Percentiles rank a stretch among this genome's conserved stretches.
Evolutionary conservation across 345 rosid species (phyloP).

Genomic region (Eucalyptus curtisii): DNA sequence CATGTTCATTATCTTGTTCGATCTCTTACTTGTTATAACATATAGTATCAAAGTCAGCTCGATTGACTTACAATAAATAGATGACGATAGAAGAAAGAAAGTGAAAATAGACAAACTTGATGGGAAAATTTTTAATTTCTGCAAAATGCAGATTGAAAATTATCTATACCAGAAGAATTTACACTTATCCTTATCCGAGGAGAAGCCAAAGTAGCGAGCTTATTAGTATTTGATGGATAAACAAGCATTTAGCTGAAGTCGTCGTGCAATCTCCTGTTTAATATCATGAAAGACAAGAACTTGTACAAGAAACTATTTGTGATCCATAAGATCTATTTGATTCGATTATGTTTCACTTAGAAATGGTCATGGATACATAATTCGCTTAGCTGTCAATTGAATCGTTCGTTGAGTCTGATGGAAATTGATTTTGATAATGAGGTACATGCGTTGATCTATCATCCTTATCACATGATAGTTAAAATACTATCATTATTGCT

Average conservation of each 20-base stretch:
- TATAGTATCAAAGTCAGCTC: background rate
- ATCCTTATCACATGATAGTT: background rate
- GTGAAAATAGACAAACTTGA: background rate
- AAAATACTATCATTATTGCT: background rate
- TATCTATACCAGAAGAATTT: background rate
- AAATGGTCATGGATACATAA: background rate
- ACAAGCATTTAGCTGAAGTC: background rate
- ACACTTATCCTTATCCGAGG: background rate
- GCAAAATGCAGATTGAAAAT: background rate
- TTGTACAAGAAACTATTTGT: background rate
- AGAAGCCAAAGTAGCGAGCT: background rate
- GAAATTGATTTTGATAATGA: background rate
- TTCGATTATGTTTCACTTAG: accelerated
- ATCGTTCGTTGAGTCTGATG: accelerated
- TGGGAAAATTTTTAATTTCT: accelerated
- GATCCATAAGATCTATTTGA: background rate
- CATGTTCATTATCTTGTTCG: background rate
- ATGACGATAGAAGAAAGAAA: background rate
- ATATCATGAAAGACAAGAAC: background rate
- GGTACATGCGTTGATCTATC: background rate
- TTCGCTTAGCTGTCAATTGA: accelerated
- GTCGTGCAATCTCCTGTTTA: background rate
- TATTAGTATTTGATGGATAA: background rate
- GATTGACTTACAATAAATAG: background rate
- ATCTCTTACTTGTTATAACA: background rate